phyloP scores from a whole-genome alignment of 257 asterid genomes.

The Cynanchum wilfordii region DNA sequence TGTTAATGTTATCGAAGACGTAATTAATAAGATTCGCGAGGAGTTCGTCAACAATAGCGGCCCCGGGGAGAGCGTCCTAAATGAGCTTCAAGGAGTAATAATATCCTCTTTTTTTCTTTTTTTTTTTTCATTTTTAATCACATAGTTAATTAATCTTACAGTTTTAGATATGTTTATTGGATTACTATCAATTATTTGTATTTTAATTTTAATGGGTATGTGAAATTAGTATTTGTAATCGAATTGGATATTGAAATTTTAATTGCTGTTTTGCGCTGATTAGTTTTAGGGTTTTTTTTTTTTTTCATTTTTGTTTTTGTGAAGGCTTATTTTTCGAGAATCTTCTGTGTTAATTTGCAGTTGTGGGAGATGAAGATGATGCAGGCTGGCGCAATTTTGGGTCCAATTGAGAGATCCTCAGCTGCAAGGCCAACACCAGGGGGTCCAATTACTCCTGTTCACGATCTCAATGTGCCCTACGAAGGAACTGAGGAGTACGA shows the following conservation, averaged over 20 bases:
- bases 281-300: conserved; percentile 19
- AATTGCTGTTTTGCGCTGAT: conserved; percentile 12
- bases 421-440: conserved; percentile 44
- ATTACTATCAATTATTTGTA: neutral
- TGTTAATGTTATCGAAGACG: conserved; percentile 85
- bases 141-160: neutral
- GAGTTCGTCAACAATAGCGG: conserved; percentile 49
- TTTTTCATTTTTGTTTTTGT: conserved; percentile 3
- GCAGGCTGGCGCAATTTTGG: conserved; percentile 79
- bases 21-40: conserved; percentile 53
- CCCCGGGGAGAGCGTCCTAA: conserved; percentile 81
- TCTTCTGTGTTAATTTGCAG: conserved; percentile 29
- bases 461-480: conserved; percentile 90
- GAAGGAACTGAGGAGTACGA: conserved; percentile 95
- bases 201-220: neutral
- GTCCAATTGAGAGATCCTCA: conserved; percentile 77
- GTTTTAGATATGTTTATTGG: neutral
- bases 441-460: conserved; percentile 63
- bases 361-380: conserved; percentile 92
- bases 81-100: conserved; percentile 86
- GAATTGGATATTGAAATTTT: neutral
- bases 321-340: conserved; percentile 9
- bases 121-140: neutral
- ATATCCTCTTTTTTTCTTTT: neutral
- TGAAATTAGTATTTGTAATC: neutral